Evolutionary conservation across 768 basidiomycete genomes (phyloP), one percentile per base, ranked within the genome.

Genomic region (Phylloporus sp.): DNA sequence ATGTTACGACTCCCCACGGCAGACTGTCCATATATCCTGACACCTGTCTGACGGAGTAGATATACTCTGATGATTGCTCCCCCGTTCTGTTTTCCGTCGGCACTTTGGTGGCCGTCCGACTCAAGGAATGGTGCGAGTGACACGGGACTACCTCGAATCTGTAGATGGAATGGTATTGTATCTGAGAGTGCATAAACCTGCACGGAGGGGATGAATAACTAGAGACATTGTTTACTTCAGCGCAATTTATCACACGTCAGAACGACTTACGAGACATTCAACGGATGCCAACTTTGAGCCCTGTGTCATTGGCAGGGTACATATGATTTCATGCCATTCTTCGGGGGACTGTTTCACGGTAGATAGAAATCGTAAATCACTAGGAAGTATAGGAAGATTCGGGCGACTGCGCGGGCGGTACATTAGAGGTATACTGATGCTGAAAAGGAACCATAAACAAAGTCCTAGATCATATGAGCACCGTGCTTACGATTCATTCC

Each of bases 131-230:
- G 73, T 20, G 66, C 68, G 8, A 85, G 70, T 2, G 80, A 76
- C 20, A 69, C 59, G 2, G 73, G 55, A 18, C 71, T 70, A 10
- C 76, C 83, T 26, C 73, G 72, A 31, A 87, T 70, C 56, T 86
- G 86, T 16, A 88, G 60, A 58, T 85, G 82, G 64, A 86, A 81
- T 7, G 84, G 83, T 9, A 87, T 82, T 16, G 69, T 72, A 54
- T 86, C 82, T 10, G 70, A 60, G 27, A 84, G 36, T 8, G 78
- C 76, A 65, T 77, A 87, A 16, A 78, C 73, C 42, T 76, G 77
- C 12, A 74, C 75, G 6, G 74, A 72, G 11, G 85, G 86, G 16
- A 86, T 69, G 61, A 86, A 81, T 12, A 86, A 62, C 85, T 87
- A 39, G 53, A 23, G 3, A 20, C 35, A 29, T 41, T 11, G 20